These are phyloP conservation scores for Fraxinus floribunda DNA, from an alignment of 305 asterid genomes.

Conservation along the genomic window DNA sequence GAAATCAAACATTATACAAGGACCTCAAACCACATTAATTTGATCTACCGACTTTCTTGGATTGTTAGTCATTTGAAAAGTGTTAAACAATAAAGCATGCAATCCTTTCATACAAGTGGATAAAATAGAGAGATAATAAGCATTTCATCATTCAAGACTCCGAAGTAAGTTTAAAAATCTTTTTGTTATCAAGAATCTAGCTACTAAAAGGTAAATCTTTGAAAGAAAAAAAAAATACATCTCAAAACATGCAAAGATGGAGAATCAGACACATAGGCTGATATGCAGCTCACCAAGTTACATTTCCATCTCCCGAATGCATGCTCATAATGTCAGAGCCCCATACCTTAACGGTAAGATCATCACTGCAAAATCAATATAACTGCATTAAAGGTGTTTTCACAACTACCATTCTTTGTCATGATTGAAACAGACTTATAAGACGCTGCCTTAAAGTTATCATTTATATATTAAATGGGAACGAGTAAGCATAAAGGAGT, in stretches of 20 bases:
- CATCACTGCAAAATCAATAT: slow-evolving; percentile 64
- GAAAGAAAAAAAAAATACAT: not conserved
- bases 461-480: not conserved
- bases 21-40: not conserved
- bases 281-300: slow-evolving; percentile 67
- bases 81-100: slow-evolving; percentile 1
- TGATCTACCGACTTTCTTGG: not conserved
- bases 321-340: slow-evolving; percentile 43
- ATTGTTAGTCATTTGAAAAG: not conserved
- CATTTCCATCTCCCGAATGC: slow-evolving; percentile 52
- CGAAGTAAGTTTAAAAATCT: not conserved
- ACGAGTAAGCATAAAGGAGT: slow-evolving; percentile 13
- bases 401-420: slow-evolving; percentile 12
- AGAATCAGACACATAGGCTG: slow-evolving; percentile 16
- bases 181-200: slow-evolving; percentile 13
- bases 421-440: slow-evolving; percentile 12
- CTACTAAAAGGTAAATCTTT: slow-evolving; percentile 10
- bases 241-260: slow-evolving; percentile 7
- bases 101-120: not conserved
- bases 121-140: not conserved
- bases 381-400: slow-evolving; percentile 20
- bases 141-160: slow-evolving; percentile 1
- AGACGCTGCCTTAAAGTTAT: not conserved
- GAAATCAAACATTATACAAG: not conserved
- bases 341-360: slow-evolving; percentile 87